phyloP scores from a whole-genome alignment of 1,284 basidiomycete species.

The Boletus nobilissimus region DNA sequence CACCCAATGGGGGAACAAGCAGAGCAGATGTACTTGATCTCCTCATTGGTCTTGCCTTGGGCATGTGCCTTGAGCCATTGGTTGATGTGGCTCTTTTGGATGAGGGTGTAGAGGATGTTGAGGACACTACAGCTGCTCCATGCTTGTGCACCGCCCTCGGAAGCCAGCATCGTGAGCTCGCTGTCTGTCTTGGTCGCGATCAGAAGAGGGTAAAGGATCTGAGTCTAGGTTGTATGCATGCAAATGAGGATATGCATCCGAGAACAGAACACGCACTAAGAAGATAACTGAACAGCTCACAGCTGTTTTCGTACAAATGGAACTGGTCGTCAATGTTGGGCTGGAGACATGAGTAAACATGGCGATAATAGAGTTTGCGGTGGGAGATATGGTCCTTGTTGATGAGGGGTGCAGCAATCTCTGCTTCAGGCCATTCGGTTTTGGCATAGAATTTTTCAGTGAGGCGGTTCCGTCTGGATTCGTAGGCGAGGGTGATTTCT shows the following conservation, averaged over 20 bases:
- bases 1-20: not conserved
- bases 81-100: conserved; percentile 96
- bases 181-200: conserved; percentile 89
- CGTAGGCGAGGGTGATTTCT: conserved; percentile 92
- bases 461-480: conserved; percentile 95
- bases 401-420: conserved; percentile 93
- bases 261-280: conserved; percentile 60
- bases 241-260: not conserved
- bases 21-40: conserved; percentile 73
- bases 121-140: conserved; percentile 99
- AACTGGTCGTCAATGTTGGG: conserved; percentile 98
- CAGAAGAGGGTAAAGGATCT: conserved; percentile 95
- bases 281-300: conserved; percentile 97
- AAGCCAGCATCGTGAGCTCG: conserved; percentile 80
- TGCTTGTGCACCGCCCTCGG: conserved; percentile 77
- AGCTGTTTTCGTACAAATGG: conserved; percentile 99
- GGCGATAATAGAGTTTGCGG: conserved; percentile 92
- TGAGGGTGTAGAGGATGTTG: conserved; percentile 97
- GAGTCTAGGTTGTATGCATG: conserved; percentile 69
- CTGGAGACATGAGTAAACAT: conserved; percentile 94
- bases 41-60: conserved; percentile 82
- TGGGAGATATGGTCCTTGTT: conserved; percentile 96
- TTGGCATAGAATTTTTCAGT: conserved; percentile 96
- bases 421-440: conserved; percentile 97
- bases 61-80: conserved; percentile 90